Percentiles rank a stretch among this genome's conserved stretches.
phyloP scores from a whole-genome alignment of 2,329 filamentous ascomycete genomes.

The Trichoderma pleuroti region DNA sequence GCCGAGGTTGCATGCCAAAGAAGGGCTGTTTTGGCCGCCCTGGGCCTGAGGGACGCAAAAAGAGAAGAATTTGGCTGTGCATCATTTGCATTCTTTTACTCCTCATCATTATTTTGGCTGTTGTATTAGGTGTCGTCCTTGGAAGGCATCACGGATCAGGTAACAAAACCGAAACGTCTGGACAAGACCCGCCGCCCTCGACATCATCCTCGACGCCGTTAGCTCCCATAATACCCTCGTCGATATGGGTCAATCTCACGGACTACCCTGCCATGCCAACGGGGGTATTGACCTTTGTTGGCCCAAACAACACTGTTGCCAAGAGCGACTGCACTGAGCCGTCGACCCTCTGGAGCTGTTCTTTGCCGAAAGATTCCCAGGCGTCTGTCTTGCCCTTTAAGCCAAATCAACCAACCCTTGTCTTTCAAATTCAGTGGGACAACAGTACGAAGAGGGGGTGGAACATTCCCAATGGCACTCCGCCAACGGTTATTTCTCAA shows the following conservation, averaged over 20 bases:
- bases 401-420: constrained; percentile 70
- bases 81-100: constrained; percentile 49
- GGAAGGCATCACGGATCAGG: constrained; percentile 26
- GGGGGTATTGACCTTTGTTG: constrained; percentile 74
- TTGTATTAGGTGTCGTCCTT: constrained; percentile 58
- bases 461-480: constrained; percentile 43
- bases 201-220: neutral
- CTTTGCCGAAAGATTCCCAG: constrained; percentile 75
- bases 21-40: constrained; percentile 57
- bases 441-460: constrained; percentile 51
- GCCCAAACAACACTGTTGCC: constrained; percentile 62
- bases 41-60: constrained; percentile 61
- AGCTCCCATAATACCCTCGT: constrained; percentile 20
- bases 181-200: neutral
- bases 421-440: constrained; percentile 74
- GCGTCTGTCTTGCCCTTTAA: constrained; percentile 58
- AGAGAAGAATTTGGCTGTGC: constrained; percentile 56
- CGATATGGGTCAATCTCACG: constrained; percentile 77
- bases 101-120: constrained; percentile 50
- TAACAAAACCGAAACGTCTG: constrained; percentile 14
- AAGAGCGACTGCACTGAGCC: constrained; percentile 68
- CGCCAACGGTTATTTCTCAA: constrained; percentile 29
- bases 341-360: constrained; percentile 79
- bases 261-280: constrained; percentile 83
- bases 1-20: constrained; percentile 59